Evolutionary conservation across 257 asterid species (phyloP).

Genomic region (Plantago elongata): DNA sequence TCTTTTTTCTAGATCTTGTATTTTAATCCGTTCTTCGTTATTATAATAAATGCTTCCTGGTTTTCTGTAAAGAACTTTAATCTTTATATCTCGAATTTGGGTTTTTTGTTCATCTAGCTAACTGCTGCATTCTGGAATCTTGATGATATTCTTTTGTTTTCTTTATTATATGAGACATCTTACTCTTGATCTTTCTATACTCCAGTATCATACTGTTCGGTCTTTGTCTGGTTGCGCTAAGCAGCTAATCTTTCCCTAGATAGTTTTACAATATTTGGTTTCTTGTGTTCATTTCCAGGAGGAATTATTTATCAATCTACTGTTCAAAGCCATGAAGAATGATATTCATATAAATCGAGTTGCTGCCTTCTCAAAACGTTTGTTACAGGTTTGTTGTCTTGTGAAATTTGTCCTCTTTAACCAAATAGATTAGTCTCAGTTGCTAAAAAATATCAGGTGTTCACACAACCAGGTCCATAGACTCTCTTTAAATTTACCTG

Average conservation of each 20-base stretch:
- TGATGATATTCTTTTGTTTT: background rate
- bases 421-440: slow-evolving; percentile 3
- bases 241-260: slow-evolving; percentile 4
- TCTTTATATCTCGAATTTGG: too few species aligned
- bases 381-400: slow-evolving; percentile 63
- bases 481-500: too few species aligned
- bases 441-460: slow-evolving; percentile 6
- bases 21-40: background rate
- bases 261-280: background rate
- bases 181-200: too few species aligned
- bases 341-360: slow-evolving; percentile 80
- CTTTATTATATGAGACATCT: too few species aligned
- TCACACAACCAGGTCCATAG: background rate
- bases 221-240: background rate
- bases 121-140: background rate
- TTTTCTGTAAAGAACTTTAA: too few species aligned
- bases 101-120: background rate
- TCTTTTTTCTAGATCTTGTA: slow-evolving; percentile 13
- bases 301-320: slow-evolving; percentile 81
- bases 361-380: slow-evolving; percentile 89
- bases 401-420: background rate
- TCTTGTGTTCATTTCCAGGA: slow-evolving; percentile 48
- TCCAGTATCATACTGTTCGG: too few species aligned
- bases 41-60: slow-evolving; percentile 5
- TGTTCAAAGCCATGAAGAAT: slow-evolving; percentile 88